Base-by-base conservation (phyloP, 148 eudicot genomes). In the Heliamphora exappendiculata region DNA sequence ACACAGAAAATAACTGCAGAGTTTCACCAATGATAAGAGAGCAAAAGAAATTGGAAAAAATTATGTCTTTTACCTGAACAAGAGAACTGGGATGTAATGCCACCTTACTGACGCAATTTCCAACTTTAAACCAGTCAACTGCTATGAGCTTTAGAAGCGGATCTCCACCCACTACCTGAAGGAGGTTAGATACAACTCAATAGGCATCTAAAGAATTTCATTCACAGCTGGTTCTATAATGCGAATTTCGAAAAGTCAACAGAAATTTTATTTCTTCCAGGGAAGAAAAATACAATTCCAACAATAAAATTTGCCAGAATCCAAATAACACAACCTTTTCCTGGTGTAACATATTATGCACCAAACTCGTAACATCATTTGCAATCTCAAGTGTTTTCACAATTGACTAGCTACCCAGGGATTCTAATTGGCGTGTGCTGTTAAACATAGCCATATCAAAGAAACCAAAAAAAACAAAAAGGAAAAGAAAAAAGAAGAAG, bases 91-190 rank as follows among this genome's bases (percentile, higher is more conserved):
- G 91, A 53, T 91, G 97, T 86, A 93, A 84, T 67, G 99, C 99
- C 80, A 96, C 87, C 51, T 90, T 85, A 39, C 82, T 84, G 71
- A 85, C 58, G 77, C 85, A 76, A 51, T 82, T 86, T 42, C 93
- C 99, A 67, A 90, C 88, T 86, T 93, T 91, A 78, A 91, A 84
- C 99, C 99, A 96, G 87, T 96, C 99, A 79, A 91, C 98, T 33
- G 95, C 94, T 76, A 96, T 81, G 70, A 96, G 96, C 89, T 91
- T 90, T 36, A 96, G 85, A 78, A 91, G 98, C n/a, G 99, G 97
- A 77, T 91, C 98, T 73, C 98, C 98, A 73, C 93, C 94, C 73
- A 80, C 83, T 67, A 93, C 94, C 99, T 96, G 82, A 80, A 78
- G 80, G 58, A 53, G 50, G 6, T 24, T 4, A 72, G 17, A 28